Conservation (phyloP, 2,329 filamentous ascomycete species). For the Aspergillus fischeri region DNA sequence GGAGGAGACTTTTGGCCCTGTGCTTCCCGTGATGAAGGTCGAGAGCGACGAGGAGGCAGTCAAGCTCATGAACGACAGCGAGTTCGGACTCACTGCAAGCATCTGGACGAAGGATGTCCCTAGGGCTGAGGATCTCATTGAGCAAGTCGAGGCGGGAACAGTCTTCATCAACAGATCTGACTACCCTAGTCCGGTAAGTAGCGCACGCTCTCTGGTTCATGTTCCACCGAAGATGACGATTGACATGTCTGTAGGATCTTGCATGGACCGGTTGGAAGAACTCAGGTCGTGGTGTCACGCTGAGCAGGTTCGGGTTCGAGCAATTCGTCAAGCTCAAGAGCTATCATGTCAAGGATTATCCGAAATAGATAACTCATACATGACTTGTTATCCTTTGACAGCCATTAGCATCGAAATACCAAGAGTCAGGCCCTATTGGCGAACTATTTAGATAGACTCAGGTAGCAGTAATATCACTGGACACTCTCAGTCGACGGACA, state of each 20-base stretch:
- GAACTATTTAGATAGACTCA: not conserved
- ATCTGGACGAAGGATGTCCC: conserved; percentile 90
- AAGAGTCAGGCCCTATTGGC: not conserved
- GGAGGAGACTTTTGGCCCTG: conserved; percentile 88
- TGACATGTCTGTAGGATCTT: conserved; percentile 59
- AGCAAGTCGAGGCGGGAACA: conserved; percentile 84
- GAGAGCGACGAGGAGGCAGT: conserved; percentile 76
- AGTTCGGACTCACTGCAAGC: conserved; percentile 91
- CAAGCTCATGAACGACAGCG: conserved; percentile 85
- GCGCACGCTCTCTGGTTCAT: not conserved
- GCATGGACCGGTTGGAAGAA: conserved; percentile 99
- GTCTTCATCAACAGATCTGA: conserved; percentile 96
- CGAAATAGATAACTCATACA: conserved; percentile 39
- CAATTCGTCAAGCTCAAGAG: conserved; percentile 96
- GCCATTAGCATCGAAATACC: not conserved
- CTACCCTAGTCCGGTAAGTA: conserved; percentile 80
- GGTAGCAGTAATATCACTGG: not conserved
- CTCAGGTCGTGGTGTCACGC: conserved; percentile 83
- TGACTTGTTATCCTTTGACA: not conserved
- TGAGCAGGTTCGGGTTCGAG: conserved; percentile 88
- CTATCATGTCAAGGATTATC: conserved; percentile 82
- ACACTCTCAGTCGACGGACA: not conserved
- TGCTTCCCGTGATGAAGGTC: conserved; percentile 88
- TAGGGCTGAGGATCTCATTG: conserved; percentile 70
- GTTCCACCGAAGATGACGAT: not conserved